phyloP scores from a whole-genome alignment of 2,329 filamentous ascomycete genomes.

The Aureobasidium lini region DNA sequence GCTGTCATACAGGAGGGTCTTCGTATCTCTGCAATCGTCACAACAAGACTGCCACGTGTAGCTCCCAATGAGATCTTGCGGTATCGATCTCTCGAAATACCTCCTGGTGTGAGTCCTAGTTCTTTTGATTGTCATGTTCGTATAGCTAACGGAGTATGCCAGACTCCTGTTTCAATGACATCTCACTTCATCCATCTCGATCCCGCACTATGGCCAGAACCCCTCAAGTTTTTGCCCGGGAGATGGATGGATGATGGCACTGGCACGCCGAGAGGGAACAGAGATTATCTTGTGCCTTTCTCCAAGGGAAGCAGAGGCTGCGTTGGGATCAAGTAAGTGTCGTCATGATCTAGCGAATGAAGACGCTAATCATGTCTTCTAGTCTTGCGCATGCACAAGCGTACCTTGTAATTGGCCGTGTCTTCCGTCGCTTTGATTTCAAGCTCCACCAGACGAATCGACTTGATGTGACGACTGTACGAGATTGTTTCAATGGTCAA shows the following conservation, averaged over 20 bases:
- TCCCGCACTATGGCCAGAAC: not conserved
- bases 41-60: slow-evolving; percentile 18
- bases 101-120: not conserved
- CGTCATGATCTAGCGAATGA: not conserved
- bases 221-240: not conserved
- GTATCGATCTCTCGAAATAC: not conserved
- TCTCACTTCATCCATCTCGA: not conserved
- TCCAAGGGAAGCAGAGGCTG: slow-evolving; percentile 9
- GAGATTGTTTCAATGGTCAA: slow-evolving; percentile 17
- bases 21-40: slow-evolving; percentile 17
- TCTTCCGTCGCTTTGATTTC: slow-evolving; percentile 8
- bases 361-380: not conserved
- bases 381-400: slow-evolving; percentile 3
- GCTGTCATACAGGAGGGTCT: slow-evolving; percentile 18
- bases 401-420: slow-evolving; percentile 1
- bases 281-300: slow-evolving; percentile 16
- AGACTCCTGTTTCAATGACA: slow-evolving; percentile 1
- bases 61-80: slow-evolving; percentile 11
- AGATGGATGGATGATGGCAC: not conserved
- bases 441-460: slow-evolving; percentile 8
- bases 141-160: not conserved
- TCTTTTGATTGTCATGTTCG: not conserved
- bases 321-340: not conserved
- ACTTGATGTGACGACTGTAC: slow-evolving; percentile 9
- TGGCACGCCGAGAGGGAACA: not conserved